Conservation (phyloP, 805 yeast species). For the Debaryomyces castellii region DNA sequence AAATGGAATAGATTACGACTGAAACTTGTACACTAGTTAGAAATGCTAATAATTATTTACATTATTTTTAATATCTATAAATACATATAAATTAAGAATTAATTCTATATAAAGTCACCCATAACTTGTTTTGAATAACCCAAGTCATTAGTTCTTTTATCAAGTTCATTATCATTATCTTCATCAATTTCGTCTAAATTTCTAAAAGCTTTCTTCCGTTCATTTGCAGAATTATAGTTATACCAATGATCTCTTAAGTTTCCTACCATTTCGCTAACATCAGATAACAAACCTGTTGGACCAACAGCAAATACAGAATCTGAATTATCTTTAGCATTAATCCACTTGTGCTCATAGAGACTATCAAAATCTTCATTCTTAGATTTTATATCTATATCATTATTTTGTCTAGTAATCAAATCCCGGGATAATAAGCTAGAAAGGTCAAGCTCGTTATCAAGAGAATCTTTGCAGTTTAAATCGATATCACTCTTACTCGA, state of each 20-base stretch:
- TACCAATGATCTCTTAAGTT: constrained; percentile 40
- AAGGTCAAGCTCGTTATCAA: constrained; percentile 27
- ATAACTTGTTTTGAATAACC: constrained; percentile 14
- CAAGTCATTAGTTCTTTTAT: constrained; percentile 10
- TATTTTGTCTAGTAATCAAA: constrained; percentile 33
- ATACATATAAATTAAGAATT: not conserved
- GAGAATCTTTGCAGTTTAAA: constrained; percentile 16
- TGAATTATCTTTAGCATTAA: constrained; percentile 41
- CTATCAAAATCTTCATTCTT: constrained; percentile 13
- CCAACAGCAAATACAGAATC: constrained; percentile 54
- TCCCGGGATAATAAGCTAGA: constrained; percentile 32
- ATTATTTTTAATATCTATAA: constrained; percentile 1
- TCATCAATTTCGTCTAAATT: not conserved
- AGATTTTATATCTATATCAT: constrained; percentile 28
- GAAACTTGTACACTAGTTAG: not conserved
- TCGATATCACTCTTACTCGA: not conserved
- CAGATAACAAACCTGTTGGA: constrained; percentile 68
- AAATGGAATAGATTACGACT: not conserved
- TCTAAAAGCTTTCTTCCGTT: not conserved
- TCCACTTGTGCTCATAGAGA: constrained; percentile 46
- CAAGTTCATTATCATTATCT: constrained; percentile 2
- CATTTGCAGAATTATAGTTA: constrained; percentile 9
- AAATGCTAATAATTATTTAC: not conserved
- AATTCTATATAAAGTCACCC: constrained; percentile 20
- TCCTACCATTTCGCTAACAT: constrained; percentile 59